Conservation (phyloP, 2,329 filamentous ascomycete genomes). For the Sporothrix dimorphospora region DNA sequence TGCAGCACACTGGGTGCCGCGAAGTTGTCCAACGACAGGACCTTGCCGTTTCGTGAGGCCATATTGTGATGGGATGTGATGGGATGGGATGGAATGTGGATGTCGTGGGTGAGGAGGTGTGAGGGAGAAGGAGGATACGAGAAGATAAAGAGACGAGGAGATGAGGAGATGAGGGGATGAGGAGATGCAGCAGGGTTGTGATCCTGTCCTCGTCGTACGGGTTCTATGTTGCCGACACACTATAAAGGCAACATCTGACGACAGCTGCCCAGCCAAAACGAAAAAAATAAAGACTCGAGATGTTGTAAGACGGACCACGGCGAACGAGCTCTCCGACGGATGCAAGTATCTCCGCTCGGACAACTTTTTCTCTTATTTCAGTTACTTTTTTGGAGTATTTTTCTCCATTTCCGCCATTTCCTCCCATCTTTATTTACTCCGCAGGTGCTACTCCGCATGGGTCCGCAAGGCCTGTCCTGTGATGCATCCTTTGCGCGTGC, state of each 20-base stretch:
- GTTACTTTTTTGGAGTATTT: not conserved
- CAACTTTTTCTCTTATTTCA: not conserved
- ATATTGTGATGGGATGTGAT: not conserved
- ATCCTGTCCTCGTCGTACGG: not conserved
- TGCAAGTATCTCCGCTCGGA: not conserved
- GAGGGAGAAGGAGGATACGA: too few species aligned
- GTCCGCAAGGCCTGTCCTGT: not conserved
- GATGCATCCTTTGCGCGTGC: not conserved
- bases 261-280: too few species aligned
- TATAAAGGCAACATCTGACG: not conserved
- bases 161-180: too few species aligned
- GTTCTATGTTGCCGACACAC: not conserved
- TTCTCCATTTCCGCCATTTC: not conserved
- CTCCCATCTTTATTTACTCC: not conserved
- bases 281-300: not conserved
- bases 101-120: too few species aligned
- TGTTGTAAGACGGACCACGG: not conserved
- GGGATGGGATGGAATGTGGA: not conserved
- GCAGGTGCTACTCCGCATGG: not conserved
- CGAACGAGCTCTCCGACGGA: not conserved
- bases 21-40: not conserved
- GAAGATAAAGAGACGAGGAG: too few species aligned
- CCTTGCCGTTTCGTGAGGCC: constrained; percentile 19
- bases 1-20: not conserved
- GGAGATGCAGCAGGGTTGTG: too few species aligned